Evolutionary conservation across 192 early-diverging fungal species (phyloP), one percentile per base, ranked within the genome.

Genomic region (Coemansia sp.): DNA sequence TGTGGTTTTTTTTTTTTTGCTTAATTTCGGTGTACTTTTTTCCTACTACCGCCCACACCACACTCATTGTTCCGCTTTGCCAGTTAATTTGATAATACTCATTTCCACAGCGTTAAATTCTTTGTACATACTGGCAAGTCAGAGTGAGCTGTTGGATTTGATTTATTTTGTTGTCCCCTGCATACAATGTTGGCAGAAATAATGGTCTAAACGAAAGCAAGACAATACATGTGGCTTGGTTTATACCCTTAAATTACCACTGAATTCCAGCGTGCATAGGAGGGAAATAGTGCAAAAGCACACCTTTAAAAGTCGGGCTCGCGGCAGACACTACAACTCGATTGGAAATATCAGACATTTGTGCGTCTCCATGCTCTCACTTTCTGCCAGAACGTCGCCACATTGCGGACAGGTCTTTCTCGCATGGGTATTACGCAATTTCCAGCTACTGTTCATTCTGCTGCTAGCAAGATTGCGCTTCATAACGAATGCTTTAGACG

Each of bases 331-430:
- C 26, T 72, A 71, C 66, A 72, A 52, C 11, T 77, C 70, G n/a
- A 78, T 66, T 8, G 69, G 70, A 21, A 78, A 78, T 43, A 72
- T 49, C n/a, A 72, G 41, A 51, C 76, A 78, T 13, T 41, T 22
- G 61, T 78, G 76, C 3, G 62, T 61, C 13, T 69, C 65, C 16
- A 71, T 36, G 13, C 54, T 63, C 51, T 72, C 70, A 8, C 43
- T 16, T 36, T 60, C 67, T 10, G 59, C 62, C 15, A 78, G 56
- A 58, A 39, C 68, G n/a, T 69, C 76, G 45, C 60, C 66, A 47
- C 76, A 78, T 12, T 26, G 43, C 5, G 66, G 54, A 18, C 76
- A 78, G 43, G 69, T 39, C 6, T 26, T 49, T 19, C 39, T 60
- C 9, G 37, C 51, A 15, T 68, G 19, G 15, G 16, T 41, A 36